Base-by-base conservation (phyloP, 768 basidiomycete species). In the Mycena sanguinolenta region DNA sequence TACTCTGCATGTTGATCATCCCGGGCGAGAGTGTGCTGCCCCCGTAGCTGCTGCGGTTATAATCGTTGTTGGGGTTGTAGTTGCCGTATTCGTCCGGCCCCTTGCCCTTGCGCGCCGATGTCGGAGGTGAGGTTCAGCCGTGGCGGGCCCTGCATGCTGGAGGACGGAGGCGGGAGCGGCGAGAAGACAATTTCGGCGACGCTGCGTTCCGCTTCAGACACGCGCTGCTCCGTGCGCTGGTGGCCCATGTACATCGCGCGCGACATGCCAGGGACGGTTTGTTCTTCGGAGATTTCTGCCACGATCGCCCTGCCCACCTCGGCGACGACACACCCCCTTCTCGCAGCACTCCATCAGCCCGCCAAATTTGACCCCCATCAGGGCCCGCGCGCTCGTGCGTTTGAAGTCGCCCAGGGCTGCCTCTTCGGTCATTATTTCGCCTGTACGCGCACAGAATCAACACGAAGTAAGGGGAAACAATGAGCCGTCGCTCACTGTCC, bases 361-460 rank as follows among this genome's bases (percentile, higher is more conserved):
- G 27, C 95, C 95, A 77, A 97, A 96, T 82, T 97, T 97, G 75
- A 94, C 81, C 1, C 89, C 88, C 88, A 97, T 89, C 82, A 91
- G 93, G 50, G 87, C 83, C 71, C 88, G 89, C 3, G 92, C 85
- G 17, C 87, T 87, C 8, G 84, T 80, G 42, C 96, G 89, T 81
- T 97, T 98, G 78, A 91, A 94, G 77, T 97, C 95, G 0, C 93
- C 89, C 4, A 97, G 74, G 16, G 87, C 85, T 0, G 95, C 90
- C 75, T 97, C 96, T 72, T 95, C 94, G 1, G 83, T 87, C 83
- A 96, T 82, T 64, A 98, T 97, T 23, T 96, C 92, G 3, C 63
- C 72, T 73, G 38, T 4, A 10, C 19, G 13, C 13, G n/a, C n/a
- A n/a, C n/a, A n/a, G 17, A 16, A 12, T 30, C 39, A 65, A 19